These are phyloP conservation scores for Penicillium sp. DNA, from an alignment of 2,329 filamentous ascomycete genomes.

Conservation along the genomic window DNA sequence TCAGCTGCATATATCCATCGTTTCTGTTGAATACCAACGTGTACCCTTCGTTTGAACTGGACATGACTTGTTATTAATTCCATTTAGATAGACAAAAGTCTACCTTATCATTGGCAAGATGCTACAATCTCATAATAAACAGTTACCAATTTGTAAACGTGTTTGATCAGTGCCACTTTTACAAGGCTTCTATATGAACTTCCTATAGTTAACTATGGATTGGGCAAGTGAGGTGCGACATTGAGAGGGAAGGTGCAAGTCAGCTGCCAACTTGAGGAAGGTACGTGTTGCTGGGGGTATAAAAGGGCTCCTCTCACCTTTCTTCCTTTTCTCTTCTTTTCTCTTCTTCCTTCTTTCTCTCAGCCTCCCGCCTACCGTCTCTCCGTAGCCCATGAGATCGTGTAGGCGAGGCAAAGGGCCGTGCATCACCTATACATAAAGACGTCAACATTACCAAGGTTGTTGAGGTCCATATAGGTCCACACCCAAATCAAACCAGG, in stretches of 20 bases:
- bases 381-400: neutral
- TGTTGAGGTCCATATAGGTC: neutral
- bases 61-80: neutral
- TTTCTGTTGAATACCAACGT: neutral
- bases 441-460: neutral
- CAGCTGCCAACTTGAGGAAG: neutral
- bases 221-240: neutral
- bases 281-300: neutral
- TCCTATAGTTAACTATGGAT: neutral
- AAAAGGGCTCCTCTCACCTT: neutral
- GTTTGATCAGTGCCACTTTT: neutral
- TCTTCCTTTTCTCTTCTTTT: neutral
- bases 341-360: neutral
- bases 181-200: neutral
- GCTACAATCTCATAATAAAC: neutral
- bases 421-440: neutral
- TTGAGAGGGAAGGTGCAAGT: neutral
- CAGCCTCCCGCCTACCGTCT: neutral
- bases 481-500: neutral
- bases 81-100: neutral
- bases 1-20: slow-evolving; percentile 5
- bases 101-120: neutral
- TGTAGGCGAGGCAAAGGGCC: neutral
- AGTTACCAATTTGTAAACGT: no score
- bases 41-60: neutral